Evolutionary conservation across 805 yeast species (phyloP).

Genomic region (Sugiyamaella valdiviana): DNA sequence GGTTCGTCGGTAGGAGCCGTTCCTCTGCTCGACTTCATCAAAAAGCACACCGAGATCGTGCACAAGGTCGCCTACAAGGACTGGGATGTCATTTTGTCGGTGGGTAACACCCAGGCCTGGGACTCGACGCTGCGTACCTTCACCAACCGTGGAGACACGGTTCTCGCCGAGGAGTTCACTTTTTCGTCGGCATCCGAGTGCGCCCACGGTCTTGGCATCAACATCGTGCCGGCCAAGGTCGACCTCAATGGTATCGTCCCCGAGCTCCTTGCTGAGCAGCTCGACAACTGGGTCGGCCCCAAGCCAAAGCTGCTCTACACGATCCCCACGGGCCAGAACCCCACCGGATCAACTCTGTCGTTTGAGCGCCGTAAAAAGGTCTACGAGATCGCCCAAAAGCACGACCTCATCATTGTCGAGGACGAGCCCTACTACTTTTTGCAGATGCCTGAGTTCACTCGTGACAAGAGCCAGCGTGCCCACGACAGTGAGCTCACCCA

Average conservation of each 20-base stretch:
- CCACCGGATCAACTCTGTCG: conserved; percentile 84
- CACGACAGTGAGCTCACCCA: conserved; percentile 35
- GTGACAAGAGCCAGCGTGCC: conserved; percentile 32
- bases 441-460: conserved; percentile 77
- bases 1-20: conserved; percentile 80
- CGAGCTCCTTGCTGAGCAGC: conserved; percentile 51
- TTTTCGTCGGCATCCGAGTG: conserved; percentile 84
- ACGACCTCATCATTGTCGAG: conserved; percentile 81
- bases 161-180: conserved; percentile 74
- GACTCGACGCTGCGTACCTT: conserved; percentile 77
- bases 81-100: conserved; percentile 67
- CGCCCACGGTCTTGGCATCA: conserved; percentile 64
- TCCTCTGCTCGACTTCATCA: conserved; percentile 59
- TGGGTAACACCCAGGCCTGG: conserved; percentile 90
- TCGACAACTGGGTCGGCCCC: conserved; percentile 62
- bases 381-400: conserved; percentile 72
- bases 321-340: conserved; percentile 96
- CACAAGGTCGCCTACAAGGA: conserved; percentile 51
- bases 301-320: conserved; percentile 86
- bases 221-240: conserved; percentile 65
- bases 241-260: conserved; percentile 78
- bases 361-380: conserved; percentile 69
- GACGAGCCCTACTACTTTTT: conserved; percentile 97
- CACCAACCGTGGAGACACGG: conserved; percentile 70
- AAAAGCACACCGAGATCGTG: conserved; percentile 50